A percentile compares a stretch with the other conserved stretches of the same genome.
These are phyloP conservation scores for Penicillium janthinellum DNA, from an alignment of 2,329 filamentous ascomycete genomes.

Conservation along the genomic window DNA sequence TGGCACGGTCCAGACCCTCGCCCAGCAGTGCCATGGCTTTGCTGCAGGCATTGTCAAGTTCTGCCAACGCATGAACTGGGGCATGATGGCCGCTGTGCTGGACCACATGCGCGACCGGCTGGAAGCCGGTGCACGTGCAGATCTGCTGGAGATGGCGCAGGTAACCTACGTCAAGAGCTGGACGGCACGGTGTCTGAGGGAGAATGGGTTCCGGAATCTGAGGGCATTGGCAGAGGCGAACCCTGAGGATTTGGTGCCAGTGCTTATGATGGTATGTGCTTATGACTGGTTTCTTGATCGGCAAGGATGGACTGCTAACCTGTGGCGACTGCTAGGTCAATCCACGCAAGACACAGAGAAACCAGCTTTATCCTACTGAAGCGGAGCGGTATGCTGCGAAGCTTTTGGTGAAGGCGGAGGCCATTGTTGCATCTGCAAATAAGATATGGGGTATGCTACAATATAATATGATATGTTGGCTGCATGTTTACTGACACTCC, in stretches of 20 bases:
- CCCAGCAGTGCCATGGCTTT: constrained; percentile 76
- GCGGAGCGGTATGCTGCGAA: constrained; percentile 65
- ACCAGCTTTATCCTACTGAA: constrained; percentile 58
- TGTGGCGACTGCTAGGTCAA: constrained; percentile 55
- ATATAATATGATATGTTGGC: not conserved
- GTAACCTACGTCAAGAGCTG: constrained; percentile 76
- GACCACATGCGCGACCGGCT: constrained; percentile 76
- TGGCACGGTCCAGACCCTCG: constrained; percentile 70
- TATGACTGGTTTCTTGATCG: not conserved
- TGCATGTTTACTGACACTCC: not conserved
- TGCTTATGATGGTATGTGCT: constrained; percentile 66
- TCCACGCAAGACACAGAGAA: constrained; percentile 58
- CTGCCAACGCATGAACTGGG: constrained; percentile 76
- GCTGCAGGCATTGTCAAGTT: constrained; percentile 79
- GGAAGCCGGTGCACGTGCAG: constrained; percentile 69
- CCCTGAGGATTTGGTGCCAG: constrained; percentile 66
- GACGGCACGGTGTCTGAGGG: constrained; percentile 73
- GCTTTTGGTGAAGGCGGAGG: constrained; percentile 65
- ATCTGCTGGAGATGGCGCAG: constrained; percentile 69
- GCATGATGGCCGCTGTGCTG: constrained; percentile 69
- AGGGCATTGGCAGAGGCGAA: constrained; percentile 70
- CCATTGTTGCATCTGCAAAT: constrained; percentile 70
- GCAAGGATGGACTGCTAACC: not conserved
- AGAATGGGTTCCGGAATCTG: constrained; percentile 72
- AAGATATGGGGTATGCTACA: constrained; percentile 60